Conservation (phyloP, 2,329 filamentous ascomycete genomes). For the Biscogniauxia sp. region DNA sequence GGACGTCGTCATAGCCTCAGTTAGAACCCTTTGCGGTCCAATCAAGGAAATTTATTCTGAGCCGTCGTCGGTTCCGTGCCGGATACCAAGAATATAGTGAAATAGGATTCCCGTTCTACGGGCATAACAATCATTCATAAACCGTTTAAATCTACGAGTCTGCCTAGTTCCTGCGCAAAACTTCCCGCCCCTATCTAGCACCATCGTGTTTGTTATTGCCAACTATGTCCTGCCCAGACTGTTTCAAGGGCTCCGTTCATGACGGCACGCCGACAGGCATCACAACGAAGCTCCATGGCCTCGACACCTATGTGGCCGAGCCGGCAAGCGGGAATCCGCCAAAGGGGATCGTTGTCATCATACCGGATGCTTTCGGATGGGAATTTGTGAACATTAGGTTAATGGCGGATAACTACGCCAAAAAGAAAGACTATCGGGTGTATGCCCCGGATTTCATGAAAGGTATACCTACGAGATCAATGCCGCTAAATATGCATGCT, state of each 20-base stretch:
- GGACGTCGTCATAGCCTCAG: not conserved
- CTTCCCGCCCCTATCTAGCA: not conserved
- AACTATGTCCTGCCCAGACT: conserved; percentile 31
- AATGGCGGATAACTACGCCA: conserved; percentile 53
- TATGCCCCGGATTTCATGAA: conserved; percentile 58
- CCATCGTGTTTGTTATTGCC: not conserved
- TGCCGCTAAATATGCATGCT: not conserved
- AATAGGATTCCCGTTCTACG: not conserved
- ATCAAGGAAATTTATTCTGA: not conserved
- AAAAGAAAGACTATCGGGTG: conserved; percentile 47
- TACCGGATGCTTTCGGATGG: conserved; percentile 57
- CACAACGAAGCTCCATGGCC: conserved; percentile 45
- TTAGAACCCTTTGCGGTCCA: not conserved
- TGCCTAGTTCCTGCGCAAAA: not conserved
- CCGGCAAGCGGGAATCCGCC: conserved; percentile 33
- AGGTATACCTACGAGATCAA: conserved; percentile 26
- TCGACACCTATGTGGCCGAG: conserved; percentile 47
- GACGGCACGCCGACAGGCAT: conserved; percentile 43
- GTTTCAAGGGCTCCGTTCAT: conserved; percentile 47
- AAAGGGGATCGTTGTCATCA: conserved; percentile 51
- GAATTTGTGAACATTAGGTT: conserved; percentile 51
- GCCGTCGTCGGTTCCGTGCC: not conserved
- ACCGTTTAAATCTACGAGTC: not conserved
- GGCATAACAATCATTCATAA: not conserved
- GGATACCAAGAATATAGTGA: not conserved